phyloP scores from a whole-genome alignment of 345 rosid genomes.

The Linum trigynum region DNA sequence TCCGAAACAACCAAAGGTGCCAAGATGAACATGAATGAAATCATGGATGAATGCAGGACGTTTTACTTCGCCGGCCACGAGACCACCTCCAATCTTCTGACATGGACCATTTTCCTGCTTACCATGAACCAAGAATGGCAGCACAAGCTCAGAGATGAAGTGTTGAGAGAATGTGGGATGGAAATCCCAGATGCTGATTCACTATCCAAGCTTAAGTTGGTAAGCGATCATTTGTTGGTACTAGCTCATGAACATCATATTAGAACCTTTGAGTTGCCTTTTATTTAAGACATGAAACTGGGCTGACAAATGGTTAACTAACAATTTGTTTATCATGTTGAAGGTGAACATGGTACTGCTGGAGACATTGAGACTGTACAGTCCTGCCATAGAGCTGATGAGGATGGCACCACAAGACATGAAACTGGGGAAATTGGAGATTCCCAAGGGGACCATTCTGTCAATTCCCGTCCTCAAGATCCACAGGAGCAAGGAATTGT shows the following conservation, averaged over 20 bases:
- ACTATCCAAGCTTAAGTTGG: conserved; percentile 38
- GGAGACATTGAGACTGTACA: conserved; percentile 53
- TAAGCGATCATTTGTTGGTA: conserved; percentile 2
- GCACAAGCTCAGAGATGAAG: conserved; percentile 43
- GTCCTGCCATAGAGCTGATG: conserved; percentile 24
- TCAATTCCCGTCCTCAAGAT: conserved; percentile 25
- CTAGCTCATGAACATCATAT: neutral
- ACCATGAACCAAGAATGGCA: conserved; percentile 51
- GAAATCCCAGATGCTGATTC: conserved; percentile 31
- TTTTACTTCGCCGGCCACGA: conserved; percentile 60
- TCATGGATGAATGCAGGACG: conserved; percentile 54
- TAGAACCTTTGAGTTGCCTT: neutral
- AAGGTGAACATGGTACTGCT: conserved; percentile 54
- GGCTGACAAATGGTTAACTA: no score
- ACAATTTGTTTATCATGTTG: neutral
- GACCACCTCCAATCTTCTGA: conserved; percentile 44
- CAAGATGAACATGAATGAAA: conserved; percentile 22
- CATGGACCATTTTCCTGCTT: conserved; percentile 48
- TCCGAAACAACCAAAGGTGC: neutral
- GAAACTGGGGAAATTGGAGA: conserved; percentile 33
- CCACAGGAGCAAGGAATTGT: conserved; percentile 32
- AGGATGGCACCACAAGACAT: conserved; percentile 35
- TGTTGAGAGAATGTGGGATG: conserved; percentile 31
- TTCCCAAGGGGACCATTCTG: conserved; percentile 33
- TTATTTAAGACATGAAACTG: no score